Percentiles rank a stretch among this genome's conserved stretches.
phyloP scores from a whole-genome alignment of 139 green algal genomes.

The Ostreobium quekettii region DNA sequence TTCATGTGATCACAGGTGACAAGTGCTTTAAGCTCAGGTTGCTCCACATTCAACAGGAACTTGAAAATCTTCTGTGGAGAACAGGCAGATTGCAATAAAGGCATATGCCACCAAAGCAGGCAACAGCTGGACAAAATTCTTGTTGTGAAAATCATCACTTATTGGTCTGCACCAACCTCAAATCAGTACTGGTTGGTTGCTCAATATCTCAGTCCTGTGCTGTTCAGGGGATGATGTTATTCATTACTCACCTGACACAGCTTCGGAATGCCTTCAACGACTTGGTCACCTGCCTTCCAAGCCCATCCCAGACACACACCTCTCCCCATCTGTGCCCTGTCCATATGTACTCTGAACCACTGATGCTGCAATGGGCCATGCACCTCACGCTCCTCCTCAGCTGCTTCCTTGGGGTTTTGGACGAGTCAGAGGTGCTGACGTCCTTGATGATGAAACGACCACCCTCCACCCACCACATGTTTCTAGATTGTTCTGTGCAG shows the following conservation, averaged over 20 bases:
- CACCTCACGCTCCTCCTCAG: conserved; percentile 6
- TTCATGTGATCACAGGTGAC: too few species aligned
- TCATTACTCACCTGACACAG: conserved; percentile 6
- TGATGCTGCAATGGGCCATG: conserved; percentile 1
- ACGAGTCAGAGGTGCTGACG: background rate
- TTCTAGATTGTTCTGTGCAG: conserved; percentile 3
- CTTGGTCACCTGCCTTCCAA: background rate
- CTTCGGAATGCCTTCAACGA: background rate
- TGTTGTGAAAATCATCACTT: background rate
- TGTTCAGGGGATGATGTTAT: background rate
- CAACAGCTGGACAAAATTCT: background rate
- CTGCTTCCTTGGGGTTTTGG: background rate
- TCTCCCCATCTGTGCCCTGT: conserved; percentile 6
- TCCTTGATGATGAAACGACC: conserved; percentile 13
- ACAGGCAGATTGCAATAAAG: too few species aligned
- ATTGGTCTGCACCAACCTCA: background rate
- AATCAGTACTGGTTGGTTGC: background rate
- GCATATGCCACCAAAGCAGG: too few species aligned
- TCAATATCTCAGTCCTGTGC: background rate
- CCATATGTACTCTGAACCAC: conserved; percentile 9
- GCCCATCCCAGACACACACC: conserved; percentile 9
- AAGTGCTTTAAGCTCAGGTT: too few species aligned
- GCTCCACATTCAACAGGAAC: too few species aligned
- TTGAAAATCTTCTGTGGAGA: too few species aligned
- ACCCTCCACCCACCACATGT: background rate